Evolutionary conservation across 768 basidiomycete species (phyloP), one percentile per base, ranked within the genome.

Genomic region (Phlegmacium glaucopus): DNA sequence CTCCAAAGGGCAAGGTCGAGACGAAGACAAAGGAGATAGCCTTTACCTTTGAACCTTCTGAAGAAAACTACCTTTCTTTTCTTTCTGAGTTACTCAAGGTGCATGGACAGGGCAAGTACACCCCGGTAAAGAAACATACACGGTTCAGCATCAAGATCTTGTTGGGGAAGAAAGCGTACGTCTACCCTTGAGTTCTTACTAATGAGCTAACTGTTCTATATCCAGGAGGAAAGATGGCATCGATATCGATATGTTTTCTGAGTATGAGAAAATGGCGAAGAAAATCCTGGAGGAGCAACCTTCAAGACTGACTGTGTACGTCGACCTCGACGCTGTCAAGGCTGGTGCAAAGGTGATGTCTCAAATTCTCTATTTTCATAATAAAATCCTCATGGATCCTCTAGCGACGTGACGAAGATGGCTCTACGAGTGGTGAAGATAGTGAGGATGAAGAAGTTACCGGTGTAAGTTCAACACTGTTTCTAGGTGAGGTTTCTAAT

Each of bases 151-250:
- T 54, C 37, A 50, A 53, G 25, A 25, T 51, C 28, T 29, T 41
- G 22, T 15, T 51, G 25, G 37, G 37, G 8, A 43, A 47, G 11
- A 43, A 42, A 43, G 35, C 16, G 45, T 51, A 25, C 41, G 50
- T 39, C 16, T 1, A 45, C 29, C 25, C 39, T 16, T 17, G 8
- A 26, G 10, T 36, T 25, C 29, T 28, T 30, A 13, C 25, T 15
- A 11, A 46, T 47, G 18, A 22, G 22, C 36, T 47, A 12, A 25
- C 18, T 32, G 30, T 32, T 42, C 17, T 42, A 25, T 47, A 18
- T 42, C 7, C 39, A 57, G 56, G 7, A 55, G 55, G 52, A 46
- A 44, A 12, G 51, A 57, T 42, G 50, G 53, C 6, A 27, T 57
- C 16, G 48, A 57, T 41, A 41, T 57, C 17, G 48, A 57, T 16